These are phyloP conservation scores for Rhodotorula paludigena DNA, from an alignment of 768 basidiomycete genomes.

Conservation along the genomic window DNA sequence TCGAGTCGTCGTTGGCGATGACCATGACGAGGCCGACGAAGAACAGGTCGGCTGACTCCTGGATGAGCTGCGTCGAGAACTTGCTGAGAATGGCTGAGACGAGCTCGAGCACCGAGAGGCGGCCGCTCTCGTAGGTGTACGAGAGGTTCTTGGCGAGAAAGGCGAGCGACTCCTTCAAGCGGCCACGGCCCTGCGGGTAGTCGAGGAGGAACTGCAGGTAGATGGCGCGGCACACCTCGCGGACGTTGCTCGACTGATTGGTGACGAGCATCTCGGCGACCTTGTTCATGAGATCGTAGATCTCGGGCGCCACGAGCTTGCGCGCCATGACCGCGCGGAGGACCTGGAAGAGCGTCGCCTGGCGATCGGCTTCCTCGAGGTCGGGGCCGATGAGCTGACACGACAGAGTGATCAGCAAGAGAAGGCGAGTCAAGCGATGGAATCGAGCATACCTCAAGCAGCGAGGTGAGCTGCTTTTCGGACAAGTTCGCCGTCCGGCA, in stretches of 20 bases:
- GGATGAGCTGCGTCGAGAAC: slow-evolving; percentile 67
- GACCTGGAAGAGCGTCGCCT: slow-evolving; percentile 78
- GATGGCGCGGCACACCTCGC: slow-evolving; percentile 81
- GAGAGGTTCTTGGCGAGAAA: slow-evolving; percentile 89
- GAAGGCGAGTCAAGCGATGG: background rate
- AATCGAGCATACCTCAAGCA: slow-evolving; percentile 52
- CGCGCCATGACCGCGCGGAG: slow-evolving; percentile 84
- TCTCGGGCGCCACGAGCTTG: slow-evolving; percentile 88
- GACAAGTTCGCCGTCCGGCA: slow-evolving; percentile 72
- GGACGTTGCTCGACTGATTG: slow-evolving; percentile 81
- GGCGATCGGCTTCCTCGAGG: slow-evolving; percentile 79
- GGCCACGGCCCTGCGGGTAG: slow-evolving; percentile 91
- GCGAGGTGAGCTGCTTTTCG: slow-evolving; percentile 79
- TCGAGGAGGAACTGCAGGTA: slow-evolving; percentile 91
- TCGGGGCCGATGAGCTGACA: slow-evolving; percentile 77
- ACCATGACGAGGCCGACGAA: slow-evolving; percentile 90
- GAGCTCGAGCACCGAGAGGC: slow-evolving; percentile 88
- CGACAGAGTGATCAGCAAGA: background rate
- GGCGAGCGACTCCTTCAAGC: slow-evolving; percentile 77
- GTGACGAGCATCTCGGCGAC: slow-evolving; percentile 89
- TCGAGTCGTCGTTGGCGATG: slow-evolving; percentile 86
- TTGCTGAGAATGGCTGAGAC: slow-evolving; percentile 77
- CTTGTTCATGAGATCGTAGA: slow-evolving; percentile 94
- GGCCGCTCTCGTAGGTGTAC: slow-evolving; percentile 82
- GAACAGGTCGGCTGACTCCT: slow-evolving; percentile 78